Conservation (phyloP, 768 basidiomycete genomes). For the Tremella yokohamensis region DNA sequence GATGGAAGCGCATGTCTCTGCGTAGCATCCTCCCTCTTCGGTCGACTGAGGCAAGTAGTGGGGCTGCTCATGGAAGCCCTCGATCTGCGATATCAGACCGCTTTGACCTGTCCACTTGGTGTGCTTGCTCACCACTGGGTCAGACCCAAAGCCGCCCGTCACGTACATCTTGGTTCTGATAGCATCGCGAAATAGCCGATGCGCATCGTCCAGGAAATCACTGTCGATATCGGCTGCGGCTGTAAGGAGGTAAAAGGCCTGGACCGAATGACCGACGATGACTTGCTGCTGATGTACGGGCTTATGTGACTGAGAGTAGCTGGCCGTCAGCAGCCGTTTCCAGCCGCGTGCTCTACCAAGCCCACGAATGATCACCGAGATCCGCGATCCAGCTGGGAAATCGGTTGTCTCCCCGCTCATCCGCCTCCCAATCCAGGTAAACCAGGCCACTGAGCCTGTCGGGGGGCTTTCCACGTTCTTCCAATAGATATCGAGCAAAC, state of each 20-base stretch:
- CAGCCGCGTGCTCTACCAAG: not conserved
- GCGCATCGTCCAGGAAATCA: conserved; percentile 27
- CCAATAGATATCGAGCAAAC: conserved; percentile 28
- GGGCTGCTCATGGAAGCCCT: conserved; percentile 29
- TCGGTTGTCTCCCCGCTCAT: conserved; percentile 12
- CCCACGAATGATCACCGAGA: conserved; percentile 16
- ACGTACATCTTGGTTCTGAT: conserved; percentile 39
- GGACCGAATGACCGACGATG: conserved; percentile 36
- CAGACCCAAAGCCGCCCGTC: conserved; percentile 35
- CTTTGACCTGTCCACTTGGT: not conserved
- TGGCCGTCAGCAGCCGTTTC: conserved; percentile 3
- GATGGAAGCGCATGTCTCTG: conserved; percentile 40
- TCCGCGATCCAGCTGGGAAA: conserved; percentile 14
- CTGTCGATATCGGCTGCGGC: conserved; percentile 36
- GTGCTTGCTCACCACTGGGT: conserved; percentile 24
- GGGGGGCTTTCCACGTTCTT: conserved; percentile 12
- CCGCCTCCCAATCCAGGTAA: conserved; percentile 30
- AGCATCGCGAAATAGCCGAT: conserved; percentile 27
- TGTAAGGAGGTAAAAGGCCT: conserved; percentile 37
- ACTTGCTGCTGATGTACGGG: conserved; percentile 30
- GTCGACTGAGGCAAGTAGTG: conserved; percentile 33
- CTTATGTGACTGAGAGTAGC: conserved; percentile 34
- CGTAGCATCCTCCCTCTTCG: conserved; percentile 36
- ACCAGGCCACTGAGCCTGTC: not conserved
- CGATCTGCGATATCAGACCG: conserved; percentile 13